A percentile compares a stretch with the other conserved stretches of the same genome.
Evolutionary conservation across 306 rosid species (phyloP).

Genomic region (Acacia confusa): DNA sequence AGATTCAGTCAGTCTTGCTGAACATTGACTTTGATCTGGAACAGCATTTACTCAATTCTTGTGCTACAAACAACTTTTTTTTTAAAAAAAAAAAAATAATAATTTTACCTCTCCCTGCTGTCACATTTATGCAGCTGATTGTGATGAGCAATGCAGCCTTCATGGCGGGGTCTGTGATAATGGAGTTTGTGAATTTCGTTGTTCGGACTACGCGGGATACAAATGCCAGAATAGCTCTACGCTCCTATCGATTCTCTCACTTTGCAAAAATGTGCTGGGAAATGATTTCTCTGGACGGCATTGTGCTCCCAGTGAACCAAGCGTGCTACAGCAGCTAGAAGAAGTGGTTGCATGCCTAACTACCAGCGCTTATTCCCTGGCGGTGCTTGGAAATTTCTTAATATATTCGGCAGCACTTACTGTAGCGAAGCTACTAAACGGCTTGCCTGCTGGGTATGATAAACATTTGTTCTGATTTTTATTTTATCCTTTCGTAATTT

Average conservation of each 20-base stretch:
- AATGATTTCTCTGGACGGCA: slow-evolving; percentile 73
- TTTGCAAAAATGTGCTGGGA: slow-evolving; percentile 78
- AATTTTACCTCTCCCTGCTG: slow-evolving; percentile 16
- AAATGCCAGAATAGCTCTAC: slow-evolving; percentile 89
- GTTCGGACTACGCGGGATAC: slow-evolving; percentile 88
- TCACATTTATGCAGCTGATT: slow-evolving; percentile 63
- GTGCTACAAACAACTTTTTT: neutral
- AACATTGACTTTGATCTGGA: neutral
- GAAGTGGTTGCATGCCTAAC: slow-evolving; percentile 95
- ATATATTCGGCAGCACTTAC: slow-evolving; percentile 71
- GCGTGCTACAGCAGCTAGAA: slow-evolving; percentile 86
- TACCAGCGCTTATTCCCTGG: slow-evolving; percentile 90
- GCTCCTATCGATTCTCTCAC: slow-evolving; percentile 71
- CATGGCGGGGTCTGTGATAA: slow-evolving; percentile 98
- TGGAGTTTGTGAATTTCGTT: slow-evolving; percentile 91
- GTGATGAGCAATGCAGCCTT: slow-evolving; percentile 94
- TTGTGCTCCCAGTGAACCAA: slow-evolving; percentile 90
- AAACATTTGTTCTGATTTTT: slow-evolving; percentile 2
- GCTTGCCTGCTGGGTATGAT: slow-evolving; percentile 89
- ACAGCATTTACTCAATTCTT: neutral
- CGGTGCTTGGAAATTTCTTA: slow-evolving; percentile 87
- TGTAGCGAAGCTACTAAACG: slow-evolving; percentile 84
- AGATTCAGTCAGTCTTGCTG: neutral
- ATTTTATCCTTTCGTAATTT: neutral
- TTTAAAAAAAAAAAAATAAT: too few species aligned